Conservation (phyloP, 768 basidiomycete species). For the Lentinula aciculospora region DNA sequence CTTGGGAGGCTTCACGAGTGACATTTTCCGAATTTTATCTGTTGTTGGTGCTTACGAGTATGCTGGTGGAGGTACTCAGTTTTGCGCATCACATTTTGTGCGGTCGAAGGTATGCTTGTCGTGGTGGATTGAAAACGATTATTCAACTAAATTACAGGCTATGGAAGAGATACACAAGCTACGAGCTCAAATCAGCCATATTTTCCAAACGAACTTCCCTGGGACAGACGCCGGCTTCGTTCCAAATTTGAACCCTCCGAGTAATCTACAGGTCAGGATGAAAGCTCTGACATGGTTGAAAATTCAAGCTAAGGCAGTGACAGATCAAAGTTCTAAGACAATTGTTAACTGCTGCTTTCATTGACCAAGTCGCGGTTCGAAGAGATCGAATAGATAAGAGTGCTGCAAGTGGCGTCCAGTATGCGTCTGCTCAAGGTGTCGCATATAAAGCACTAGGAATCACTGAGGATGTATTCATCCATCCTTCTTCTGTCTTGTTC, state of each 20-base stretch:
- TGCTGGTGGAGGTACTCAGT: conserved; percentile 71
- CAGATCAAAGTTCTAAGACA: conserved; percentile 92
- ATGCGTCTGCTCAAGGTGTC: conserved; percentile 70
- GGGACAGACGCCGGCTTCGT: conserved; percentile 53
- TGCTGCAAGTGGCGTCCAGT: conserved; percentile 57
- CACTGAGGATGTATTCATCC: conserved; percentile 84
- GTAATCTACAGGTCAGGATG: conserved; percentile 58
- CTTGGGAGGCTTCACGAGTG: conserved; percentile 77
- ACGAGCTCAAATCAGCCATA: conserved; percentile 79
- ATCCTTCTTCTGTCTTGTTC: conserved; percentile 81
- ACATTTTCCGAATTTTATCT: conserved; percentile 82
- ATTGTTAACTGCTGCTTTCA: conserved; percentile 82
- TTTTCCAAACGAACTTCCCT: conserved; percentile 77
- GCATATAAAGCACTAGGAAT: conserved; percentile 80
- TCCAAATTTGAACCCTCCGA: conserved; percentile 71
- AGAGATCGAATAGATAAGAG: conserved; percentile 72
- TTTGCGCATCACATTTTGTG: conserved; percentile 89
- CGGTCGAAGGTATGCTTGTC: conserved; percentile 63
- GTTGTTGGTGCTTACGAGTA: conserved; percentile 98
- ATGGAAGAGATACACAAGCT: conserved; percentile 99
- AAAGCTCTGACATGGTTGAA: neutral
- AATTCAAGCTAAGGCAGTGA: conserved; percentile 1
- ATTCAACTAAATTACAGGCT: conserved; percentile 43
- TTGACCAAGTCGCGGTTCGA: conserved; percentile 92
- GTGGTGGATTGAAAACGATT: neutral